phyloP scores from a whole-genome alignment of 2,329 filamentous ascomycete genomes.

The Trichoderma lentiforme region DNA sequence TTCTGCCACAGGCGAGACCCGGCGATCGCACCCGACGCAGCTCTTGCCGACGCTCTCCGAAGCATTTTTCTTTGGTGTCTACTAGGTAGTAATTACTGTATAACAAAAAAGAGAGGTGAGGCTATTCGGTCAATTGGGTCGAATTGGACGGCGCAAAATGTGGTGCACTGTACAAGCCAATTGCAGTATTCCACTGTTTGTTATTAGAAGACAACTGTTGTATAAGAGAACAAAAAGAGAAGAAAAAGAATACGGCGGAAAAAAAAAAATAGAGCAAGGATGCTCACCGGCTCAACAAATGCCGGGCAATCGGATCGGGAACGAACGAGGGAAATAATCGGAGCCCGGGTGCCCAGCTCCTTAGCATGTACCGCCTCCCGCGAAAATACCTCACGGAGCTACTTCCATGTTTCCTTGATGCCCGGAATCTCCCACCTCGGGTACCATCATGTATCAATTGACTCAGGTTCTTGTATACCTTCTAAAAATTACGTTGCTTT shows the following conservation, averaged over 20 bases:
- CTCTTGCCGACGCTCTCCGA: conserved; percentile 15
- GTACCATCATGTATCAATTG: not conserved
- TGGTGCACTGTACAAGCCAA: not conserved
- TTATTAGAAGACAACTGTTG: not conserved
- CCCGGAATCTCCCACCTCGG: not conserved
- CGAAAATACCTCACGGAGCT: not conserved
- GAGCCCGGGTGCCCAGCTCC: not conserved
- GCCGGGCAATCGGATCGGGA: not conserved
- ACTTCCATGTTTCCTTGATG: not conserved
- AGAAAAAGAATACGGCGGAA: not conserved
- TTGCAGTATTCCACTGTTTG: not conserved
- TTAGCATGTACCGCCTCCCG: not conserved
- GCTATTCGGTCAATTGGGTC: not conserved
- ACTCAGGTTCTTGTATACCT: not conserved
- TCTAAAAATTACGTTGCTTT: not conserved
- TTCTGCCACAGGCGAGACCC: conserved; percentile 4
- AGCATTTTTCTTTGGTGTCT: conserved; percentile 3
- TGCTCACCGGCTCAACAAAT: not conserved
- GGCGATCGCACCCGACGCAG: conserved; percentile 8
- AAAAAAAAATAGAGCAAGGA: not conserved
- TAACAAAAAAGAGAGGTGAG: not conserved
- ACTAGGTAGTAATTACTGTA: not conserved
- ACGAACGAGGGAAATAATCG: not conserved
- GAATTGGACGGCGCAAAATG: not conserved
- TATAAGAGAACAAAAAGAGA: not conserved